These are phyloP conservation scores for Psidium guajava DNA, from an alignment of 345 rosid genomes.

Conservation along the genomic window DNA sequence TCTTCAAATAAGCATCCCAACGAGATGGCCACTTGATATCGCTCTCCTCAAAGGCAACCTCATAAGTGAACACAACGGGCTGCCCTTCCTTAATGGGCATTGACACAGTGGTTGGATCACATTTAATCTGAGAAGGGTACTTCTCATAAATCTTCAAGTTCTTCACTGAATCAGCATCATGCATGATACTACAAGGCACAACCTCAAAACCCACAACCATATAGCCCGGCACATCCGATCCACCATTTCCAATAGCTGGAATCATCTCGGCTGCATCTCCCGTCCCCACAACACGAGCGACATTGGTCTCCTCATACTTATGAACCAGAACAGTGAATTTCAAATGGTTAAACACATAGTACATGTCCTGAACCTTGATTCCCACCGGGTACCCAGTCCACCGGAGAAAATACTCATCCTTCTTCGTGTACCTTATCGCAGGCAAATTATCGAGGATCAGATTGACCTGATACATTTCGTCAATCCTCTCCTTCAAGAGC, in stretches of 20 bases:
- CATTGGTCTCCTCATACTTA: constrained; percentile 69
- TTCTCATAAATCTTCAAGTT: constrained; percentile 44
- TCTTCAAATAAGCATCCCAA: constrained; percentile 48
- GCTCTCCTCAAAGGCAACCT: constrained; percentile 59
- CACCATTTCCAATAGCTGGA: constrained; percentile 25
- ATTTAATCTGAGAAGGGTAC: constrained; percentile 52
- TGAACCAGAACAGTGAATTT: constrained; percentile 82
- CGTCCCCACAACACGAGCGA: constrained; percentile 77
- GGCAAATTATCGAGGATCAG: constrained; percentile 77
- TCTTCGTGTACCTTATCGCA: constrained; percentile 63
- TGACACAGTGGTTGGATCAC: constrained; percentile 57
- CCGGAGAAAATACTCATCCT: constrained; percentile 47
- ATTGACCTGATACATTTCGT: constrained; percentile 88
- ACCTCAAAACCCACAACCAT: constrained; percentile 91
- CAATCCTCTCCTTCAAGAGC: constrained; percentile 66
- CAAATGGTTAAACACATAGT: constrained; percentile 79
- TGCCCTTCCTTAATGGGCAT: constrained; percentile 68
- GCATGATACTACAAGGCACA: constrained; percentile 61
- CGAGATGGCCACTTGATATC: constrained; percentile 91
- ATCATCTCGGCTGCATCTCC: constrained; percentile 76
- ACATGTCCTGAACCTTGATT: constrained; percentile 53
- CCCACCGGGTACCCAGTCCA: constrained; percentile 90
- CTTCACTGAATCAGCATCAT: constrained; percentile 42
- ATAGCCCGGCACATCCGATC: constrained; percentile 45
- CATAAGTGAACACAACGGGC: constrained; percentile 63